phyloP scores from a whole-genome alignment of 2,329 filamentous ascomycete species.

The Canariomyces notabilis region DNA sequence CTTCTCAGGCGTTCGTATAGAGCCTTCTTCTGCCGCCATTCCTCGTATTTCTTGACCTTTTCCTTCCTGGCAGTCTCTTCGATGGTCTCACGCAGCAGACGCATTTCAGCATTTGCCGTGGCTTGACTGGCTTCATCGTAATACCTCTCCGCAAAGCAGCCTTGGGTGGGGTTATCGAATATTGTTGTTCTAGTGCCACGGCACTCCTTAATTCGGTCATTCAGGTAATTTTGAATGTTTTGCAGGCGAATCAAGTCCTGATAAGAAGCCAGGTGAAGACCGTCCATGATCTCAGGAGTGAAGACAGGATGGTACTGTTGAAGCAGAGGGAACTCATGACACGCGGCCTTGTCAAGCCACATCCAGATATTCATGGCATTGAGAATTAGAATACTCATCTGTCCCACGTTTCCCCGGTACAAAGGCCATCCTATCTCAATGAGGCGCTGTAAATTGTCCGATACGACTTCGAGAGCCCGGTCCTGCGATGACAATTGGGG shows the following conservation, averaged over 20 bases:
- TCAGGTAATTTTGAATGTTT: constrained; percentile 46
- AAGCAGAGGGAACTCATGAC: constrained; percentile 42
- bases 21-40: constrained; percentile 30
- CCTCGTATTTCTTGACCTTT: constrained; percentile 26
- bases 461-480: constrained; percentile 22
- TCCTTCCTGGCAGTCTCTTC: constrained; percentile 16
- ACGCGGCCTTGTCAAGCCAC: constrained; percentile 46
- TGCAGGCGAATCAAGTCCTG: constrained; percentile 48
- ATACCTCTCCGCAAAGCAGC: constrained; percentile 44
- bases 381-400: constrained; percentile 49
- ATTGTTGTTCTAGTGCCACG: constrained; percentile 35
- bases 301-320: constrained; percentile 48
- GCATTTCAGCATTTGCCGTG: constrained; percentile 21
- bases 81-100: constrained; percentile 24
- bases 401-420: constrained; percentile 42
- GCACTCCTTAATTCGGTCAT: constrained; percentile 27
- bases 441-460: constrained; percentile 33
- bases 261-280: constrained; percentile 45
- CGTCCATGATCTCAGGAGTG: constrained; percentile 44
- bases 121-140: constrained; percentile 33
- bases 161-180: constrained; percentile 38
- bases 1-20: constrained; percentile 32
- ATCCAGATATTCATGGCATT: constrained; percentile 55
- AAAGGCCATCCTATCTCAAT: constrained; percentile 29
- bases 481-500: no score